A percentile compares a stretch with the other conserved stretches of the same genome.
These are phyloP conservation scores for Vanrija sp. DNA, from an alignment of 1,284 basidiomycete genomes.

Conservation along the genomic window DNA sequence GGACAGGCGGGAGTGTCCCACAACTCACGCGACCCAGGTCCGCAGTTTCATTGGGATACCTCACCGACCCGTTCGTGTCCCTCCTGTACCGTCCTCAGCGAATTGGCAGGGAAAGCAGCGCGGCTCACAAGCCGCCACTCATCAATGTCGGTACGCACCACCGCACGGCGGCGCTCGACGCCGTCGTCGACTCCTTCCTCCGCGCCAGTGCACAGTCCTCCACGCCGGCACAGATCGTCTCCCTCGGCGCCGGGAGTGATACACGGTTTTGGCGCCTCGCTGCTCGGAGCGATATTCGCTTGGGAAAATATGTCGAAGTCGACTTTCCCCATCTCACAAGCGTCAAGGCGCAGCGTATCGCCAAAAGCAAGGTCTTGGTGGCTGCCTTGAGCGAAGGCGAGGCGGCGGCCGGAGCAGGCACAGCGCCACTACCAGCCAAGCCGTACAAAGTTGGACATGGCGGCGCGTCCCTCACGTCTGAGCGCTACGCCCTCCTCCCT, in stretches of 20 bases:
- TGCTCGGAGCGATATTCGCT: slow-evolving; percentile 55
- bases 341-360: slow-evolving; percentile 77
- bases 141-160: slow-evolving; percentile 95
- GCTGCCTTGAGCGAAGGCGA: neutral
- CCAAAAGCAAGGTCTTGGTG: slow-evolving; percentile 20
- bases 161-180: slow-evolving; percentile 74
- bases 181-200: slow-evolving; percentile 71
- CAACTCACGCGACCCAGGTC: slow-evolving; percentile 47
- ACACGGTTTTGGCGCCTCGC: slow-evolving; percentile 85
- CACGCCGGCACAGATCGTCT: slow-evolving; percentile 70
- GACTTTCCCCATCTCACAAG: slow-evolving; percentile 83
- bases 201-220: slow-evolving; percentile 37
- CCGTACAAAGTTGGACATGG: slow-evolving; percentile 53
- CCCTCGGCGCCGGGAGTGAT: slow-evolving; percentile 87
- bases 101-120: no score
- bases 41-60: slow-evolving; percentile 69
- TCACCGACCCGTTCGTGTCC: slow-evolving; percentile 66
- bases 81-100: slow-evolving; percentile 57
- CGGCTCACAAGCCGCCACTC: slow-evolving; percentile 59
- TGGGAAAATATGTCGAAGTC: slow-evolving; percentile 68
- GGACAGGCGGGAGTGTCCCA: no score
- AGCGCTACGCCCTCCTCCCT: slow-evolving; percentile 69
- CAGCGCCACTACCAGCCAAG: slow-evolving; percentile 5
- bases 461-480: slow-evolving; percentile 63
- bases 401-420: no score